phyloP scores from a whole-genome alignment of 2,329 filamentous ascomycete genomes.

The Aspergillus nomiae region DNA sequence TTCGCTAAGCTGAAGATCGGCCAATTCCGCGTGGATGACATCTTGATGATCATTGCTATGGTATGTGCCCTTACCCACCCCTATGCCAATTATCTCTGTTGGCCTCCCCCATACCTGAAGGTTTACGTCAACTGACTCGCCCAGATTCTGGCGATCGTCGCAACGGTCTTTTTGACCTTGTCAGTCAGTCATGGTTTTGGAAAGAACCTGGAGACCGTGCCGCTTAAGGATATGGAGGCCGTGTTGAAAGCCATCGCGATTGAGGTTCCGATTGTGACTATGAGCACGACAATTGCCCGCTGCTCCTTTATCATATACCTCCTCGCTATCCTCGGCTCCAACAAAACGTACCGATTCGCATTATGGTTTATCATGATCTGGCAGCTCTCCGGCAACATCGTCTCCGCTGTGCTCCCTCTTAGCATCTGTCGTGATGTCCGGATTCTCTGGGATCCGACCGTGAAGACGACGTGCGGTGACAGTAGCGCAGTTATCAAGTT shows the following conservation, averaged over 20 bases:
- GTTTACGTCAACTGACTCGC: not conserved
- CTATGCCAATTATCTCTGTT: no score
- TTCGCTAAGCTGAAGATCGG: slow-evolving; percentile 33
- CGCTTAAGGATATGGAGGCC: slow-evolving; percentile 11
- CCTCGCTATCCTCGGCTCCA: slow-evolving; percentile 28
- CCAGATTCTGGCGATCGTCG: slow-evolving; percentile 21
- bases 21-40: slow-evolving; percentile 31
- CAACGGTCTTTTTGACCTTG: slow-evolving; percentile 26
- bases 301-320: slow-evolving; percentile 31
- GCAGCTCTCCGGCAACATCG: slow-evolving; percentile 29
- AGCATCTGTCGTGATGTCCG: slow-evolving; percentile 29
- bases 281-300: slow-evolving; percentile 33
- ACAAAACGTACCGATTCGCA: slow-evolving; percentile 22
- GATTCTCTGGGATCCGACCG: slow-evolving; percentile 26
- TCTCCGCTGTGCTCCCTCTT: slow-evolving; percentile 29
- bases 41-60: slow-evolving; percentile 31
- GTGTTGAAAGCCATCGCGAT: slow-evolving; percentile 32
- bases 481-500: slow-evolving; percentile 25
- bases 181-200: slow-evolving; percentile 33
- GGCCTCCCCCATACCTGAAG: no score
- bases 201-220: slow-evolving; percentile 18
- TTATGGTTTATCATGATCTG: slow-evolving; percentile 27
- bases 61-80: slow-evolving; percentile 14
- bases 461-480: slow-evolving; percentile 29
- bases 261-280: slow-evolving; percentile 29